Evolutionary conservation across 139 green algal genomes (phyloP), one percentile per base, ranked within the genome.

Genomic region (Chlamydomonas sp.): DNA sequence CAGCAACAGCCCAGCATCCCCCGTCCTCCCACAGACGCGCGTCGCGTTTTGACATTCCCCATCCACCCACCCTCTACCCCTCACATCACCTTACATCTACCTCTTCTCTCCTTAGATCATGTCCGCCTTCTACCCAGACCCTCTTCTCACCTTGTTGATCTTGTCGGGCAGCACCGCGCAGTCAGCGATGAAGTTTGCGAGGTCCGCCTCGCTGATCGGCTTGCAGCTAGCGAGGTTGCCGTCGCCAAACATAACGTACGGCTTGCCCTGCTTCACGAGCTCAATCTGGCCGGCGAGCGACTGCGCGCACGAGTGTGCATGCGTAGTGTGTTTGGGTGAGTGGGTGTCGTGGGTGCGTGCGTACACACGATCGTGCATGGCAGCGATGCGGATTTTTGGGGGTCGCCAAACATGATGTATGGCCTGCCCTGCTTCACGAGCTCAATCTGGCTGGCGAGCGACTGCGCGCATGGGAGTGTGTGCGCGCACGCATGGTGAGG

Each of bases 221-320:
- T 99, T 99, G 89, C 95, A 99, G 28, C 82, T 83, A 0, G 91
- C 91, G 67, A 98, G 85, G 61, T 82, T 85, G 70, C 95, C 95
- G 76, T 99, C 95, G 24, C 95, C 95, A 85, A 99, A 99, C 89
- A 97, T 97, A 48, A 99, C 92, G 79, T 98, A 99, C 2, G 95
- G 95, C 63, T 91, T 91, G 31, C 95, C 95, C 24, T 88, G 79
- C 80, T 96, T 96, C 37, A 97, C 88, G 28, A 90, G 77, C 71
- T 96, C 76, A n/a, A n/a, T n/a, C n/a, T n/a, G n/a, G n/a, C n/a
- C n/a, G n/a, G n/a, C n/a, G n/a, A n/a, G n/a, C n/a, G n/a, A n/a
- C n/a, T n/a, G n/a, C n/a, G n/a, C n/a, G n/a, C n/a, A n/a, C n/a
- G 97, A 62, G 58, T 74, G 50, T 8, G 31, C 31, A 22, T 22